Percentiles rank a stretch among this genome's conserved stretches.
phyloP scores from a whole-genome alignment of 495 filamentous ascomycete species.

The Pyrenula massariospora region DNA sequence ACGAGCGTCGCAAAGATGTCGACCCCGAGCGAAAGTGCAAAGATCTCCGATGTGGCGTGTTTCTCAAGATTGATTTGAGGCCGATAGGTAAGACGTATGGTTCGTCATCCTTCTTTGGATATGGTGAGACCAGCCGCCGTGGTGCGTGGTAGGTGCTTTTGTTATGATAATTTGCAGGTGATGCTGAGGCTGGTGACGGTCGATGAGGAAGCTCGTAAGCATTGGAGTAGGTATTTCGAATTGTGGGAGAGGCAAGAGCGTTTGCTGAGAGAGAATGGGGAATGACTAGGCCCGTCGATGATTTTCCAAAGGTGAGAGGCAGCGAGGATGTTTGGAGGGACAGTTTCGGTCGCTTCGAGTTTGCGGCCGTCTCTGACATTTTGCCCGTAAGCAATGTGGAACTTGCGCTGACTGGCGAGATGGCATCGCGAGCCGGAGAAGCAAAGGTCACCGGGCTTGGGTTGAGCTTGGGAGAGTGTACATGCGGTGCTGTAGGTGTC shows the following conservation, averaged over 20 bases:
- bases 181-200: slow-evolving; percentile 42
- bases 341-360: slow-evolving; percentile 59
- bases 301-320: slow-evolving; percentile 39
- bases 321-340: slow-evolving; percentile 61
- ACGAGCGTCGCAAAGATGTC: slow-evolving; percentile 19
- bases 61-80: slow-evolving; percentile 64
- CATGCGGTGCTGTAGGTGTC: slow-evolving; percentile 8
- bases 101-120: slow-evolving; percentile 10
- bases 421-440: not conserved
- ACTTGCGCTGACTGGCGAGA: slow-evolving; percentile 1
- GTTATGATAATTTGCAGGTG: slow-evolving; percentile 20
- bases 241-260: slow-evolving; percentile 57
- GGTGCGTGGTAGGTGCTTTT: slow-evolving; percentile 24
- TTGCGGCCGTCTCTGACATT: slow-evolving; percentile 21
- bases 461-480: slow-evolving; percentile 4
- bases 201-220: slow-evolving; percentile 60
- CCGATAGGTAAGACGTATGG: slow-evolving; percentile 57
- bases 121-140: slow-evolving; percentile 20
- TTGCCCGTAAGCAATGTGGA: slow-evolving; percentile 15
- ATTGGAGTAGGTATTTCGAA: slow-evolving; percentile 75
- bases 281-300: slow-evolving; percentile 41
- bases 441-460: slow-evolving; percentile 6
- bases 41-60: slow-evolving; percentile 39
- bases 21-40: slow-evolving; percentile 24
- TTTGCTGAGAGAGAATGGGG: slow-evolving; percentile 37